Percentiles rank a stretch among this genome's conserved stretches.
Evolutionary conservation across 495 filamentous ascomycete species (phyloP).

Genomic region (Cladorrhinum samala): DNA sequence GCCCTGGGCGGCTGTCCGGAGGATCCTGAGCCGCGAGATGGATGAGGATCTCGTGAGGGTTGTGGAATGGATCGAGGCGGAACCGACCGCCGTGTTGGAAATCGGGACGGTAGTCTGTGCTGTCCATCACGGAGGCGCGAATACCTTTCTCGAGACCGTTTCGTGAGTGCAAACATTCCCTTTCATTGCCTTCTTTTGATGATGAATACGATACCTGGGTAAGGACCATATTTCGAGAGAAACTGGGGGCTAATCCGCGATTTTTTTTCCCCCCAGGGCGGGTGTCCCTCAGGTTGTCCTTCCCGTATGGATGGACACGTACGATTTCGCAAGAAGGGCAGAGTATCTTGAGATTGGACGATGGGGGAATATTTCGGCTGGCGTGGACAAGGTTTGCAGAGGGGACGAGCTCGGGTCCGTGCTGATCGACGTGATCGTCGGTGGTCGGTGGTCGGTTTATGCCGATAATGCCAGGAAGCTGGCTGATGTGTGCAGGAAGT

Average conservation of each 20-base stretch:
- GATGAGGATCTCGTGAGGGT: conserved; percentile 22
- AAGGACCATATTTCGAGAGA: too few species aligned
- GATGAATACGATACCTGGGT: too few species aligned
- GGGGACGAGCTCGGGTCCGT: conserved; percentile 15
- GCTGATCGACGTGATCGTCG: conserved; percentile 20
- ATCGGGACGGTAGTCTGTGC: conserved; percentile 32
- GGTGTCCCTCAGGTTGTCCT: conserved; percentile 48
- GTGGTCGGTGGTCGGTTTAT: conserved; percentile 12
- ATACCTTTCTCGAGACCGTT: conserved; percentile 39
- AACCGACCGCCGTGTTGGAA: conserved; percentile 33
- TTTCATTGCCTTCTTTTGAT: neutral
- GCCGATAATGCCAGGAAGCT: conserved; percentile 14
- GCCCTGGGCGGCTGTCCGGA: conserved; percentile 9
- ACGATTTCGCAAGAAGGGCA: conserved; percentile 46
- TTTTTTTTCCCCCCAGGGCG: conserved; percentile 30
- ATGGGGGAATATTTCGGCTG: conserved; percentile 34
- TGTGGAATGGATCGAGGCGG: conserved; percentile 32
- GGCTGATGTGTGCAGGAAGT: conserved; percentile 16
- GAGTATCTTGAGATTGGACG: conserved; percentile 48
- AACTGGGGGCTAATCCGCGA: too few species aligned
- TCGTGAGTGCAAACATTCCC: conserved; percentile 21
- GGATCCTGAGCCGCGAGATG: conserved; percentile 18
- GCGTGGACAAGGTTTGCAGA: conserved; percentile 4
- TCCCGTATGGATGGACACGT: conserved; percentile 50
- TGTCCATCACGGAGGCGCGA: conserved; percentile 42